These are phyloP conservation scores for Arthroderma sp. DNA, from an alignment of 2,329 filamentous ascomycete genomes.

Conservation along the genomic window DNA sequence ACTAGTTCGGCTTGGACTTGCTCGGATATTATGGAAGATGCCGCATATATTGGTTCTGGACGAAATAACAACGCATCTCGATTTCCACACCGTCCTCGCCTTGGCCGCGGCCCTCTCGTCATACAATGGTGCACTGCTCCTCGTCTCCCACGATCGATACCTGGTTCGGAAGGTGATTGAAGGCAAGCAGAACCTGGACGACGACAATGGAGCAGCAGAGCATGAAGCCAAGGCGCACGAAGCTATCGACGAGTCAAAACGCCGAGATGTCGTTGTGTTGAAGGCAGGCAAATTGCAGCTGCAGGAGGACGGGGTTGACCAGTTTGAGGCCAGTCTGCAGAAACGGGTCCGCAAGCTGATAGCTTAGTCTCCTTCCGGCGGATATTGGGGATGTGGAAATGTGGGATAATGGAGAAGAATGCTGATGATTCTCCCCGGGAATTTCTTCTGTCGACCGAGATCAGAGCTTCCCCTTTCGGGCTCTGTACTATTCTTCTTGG, in stretches of 20 bases:
- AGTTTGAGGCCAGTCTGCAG: slow-evolving; percentile 43
- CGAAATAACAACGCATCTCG: slow-evolving; percentile 74
- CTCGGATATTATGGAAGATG: slow-evolving; percentile 53
- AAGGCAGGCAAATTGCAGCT: slow-evolving; percentile 45
- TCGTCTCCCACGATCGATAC: slow-evolving; percentile 75
- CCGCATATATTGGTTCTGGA: slow-evolving; percentile 67
- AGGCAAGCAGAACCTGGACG: slow-evolving; percentile 40
- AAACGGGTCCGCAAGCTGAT: slow-evolving; percentile 5
- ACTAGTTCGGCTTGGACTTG: slow-evolving; percentile 55
- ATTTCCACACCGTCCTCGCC: slow-evolving; percentile 67
- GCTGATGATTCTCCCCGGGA: background rate
- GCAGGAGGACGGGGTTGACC: slow-evolving; percentile 49
- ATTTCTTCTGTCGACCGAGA: background rate
- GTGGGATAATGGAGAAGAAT: background rate
- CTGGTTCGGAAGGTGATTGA: slow-evolving; percentile 64
- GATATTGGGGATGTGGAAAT: background rate
- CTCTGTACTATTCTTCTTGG: too few species aligned
- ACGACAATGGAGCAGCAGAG: slow-evolving; percentile 29
- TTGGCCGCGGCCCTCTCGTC: slow-evolving; percentile 52
- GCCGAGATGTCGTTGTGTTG: slow-evolving; percentile 49
- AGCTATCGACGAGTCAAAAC: slow-evolving; percentile 34
- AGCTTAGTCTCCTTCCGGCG: background rate
- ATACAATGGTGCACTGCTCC: slow-evolving; percentile 62
- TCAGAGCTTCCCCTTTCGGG: background rate
- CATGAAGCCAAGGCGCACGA: slow-evolving; percentile 21